Conservation (phyloP, 139 green algal species). For the Haematococcus lacustris region DNA sequence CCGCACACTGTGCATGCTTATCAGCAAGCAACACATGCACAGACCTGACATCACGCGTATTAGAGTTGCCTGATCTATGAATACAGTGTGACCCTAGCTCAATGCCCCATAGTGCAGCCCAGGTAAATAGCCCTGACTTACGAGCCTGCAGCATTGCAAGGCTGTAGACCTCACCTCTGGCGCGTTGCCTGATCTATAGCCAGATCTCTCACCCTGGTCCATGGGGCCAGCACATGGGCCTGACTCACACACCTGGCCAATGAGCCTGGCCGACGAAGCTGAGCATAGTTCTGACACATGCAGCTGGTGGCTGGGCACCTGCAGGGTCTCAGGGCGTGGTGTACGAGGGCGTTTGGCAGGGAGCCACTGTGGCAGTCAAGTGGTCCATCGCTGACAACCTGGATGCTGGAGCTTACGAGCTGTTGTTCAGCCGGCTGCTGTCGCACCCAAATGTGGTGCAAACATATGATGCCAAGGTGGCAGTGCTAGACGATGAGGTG, state of each 20-base stretch:
- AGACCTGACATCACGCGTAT: no score
- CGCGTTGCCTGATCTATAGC: neutral
- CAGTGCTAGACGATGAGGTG: slow-evolving; percentile 8
- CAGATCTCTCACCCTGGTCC: neutral
- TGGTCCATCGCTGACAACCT: slow-evolving; percentile 19
- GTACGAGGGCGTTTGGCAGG: slow-evolving; percentile 27
- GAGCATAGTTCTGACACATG: no score
- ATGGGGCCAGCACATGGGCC: neutral
- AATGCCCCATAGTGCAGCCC: no score
- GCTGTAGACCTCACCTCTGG: neutral
- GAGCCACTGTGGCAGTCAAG: slow-evolving; percentile 20
- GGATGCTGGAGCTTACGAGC: slow-evolving; percentile 19
- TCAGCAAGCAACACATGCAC: no score
- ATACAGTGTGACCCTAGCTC: no score
- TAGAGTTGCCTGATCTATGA: no score
- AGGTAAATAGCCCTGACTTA: no score
- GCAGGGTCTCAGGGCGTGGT: slow-evolving; percentile 26
- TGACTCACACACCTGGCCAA: neutral
- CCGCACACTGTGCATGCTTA: no score
- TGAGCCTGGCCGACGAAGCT: no score
- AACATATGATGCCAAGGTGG: slow-evolving; percentile 11
- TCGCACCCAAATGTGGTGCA: slow-evolving; percentile 21
- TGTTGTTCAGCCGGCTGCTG: slow-evolving; percentile 21
- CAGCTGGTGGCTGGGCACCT: no score
- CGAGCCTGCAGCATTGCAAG: neutral